Base-by-base conservation (phyloP, 805 yeast genomes). In the Saccharomycopsis lassenensis region DNA sequence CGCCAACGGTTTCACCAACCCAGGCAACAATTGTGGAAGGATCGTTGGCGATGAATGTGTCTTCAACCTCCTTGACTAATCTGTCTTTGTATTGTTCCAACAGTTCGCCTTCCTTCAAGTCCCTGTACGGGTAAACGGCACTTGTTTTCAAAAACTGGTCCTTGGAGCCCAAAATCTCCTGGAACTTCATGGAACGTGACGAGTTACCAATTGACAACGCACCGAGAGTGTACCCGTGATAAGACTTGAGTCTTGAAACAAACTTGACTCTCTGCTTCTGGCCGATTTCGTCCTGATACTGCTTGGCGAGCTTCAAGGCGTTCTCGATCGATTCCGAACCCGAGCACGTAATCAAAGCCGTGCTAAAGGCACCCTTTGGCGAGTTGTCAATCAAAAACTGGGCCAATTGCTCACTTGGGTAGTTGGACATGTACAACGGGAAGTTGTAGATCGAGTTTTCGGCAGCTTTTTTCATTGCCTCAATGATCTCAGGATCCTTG, bases 281-380 rank as follows among this genome's bases (percentile, higher is more conserved):
- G 24, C 66, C 65, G 17, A 52, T 58, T 48, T 67, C 72, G 33
- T 59, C 46, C 43, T 56, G 61, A 46, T 66, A 66, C 48, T 67
- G 71, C 45, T 59, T 56, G 20, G 72, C 69, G 41, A 76, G 69
- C 54, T 74, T 75, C 50, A 76, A 47, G 4, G 79, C 78, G 29
- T 74, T 77, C 51, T 76, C 83, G 50, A 72, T 75, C 23, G 79
- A 71, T 53, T 75, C 83, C 20, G 80, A 62, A n/a, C 85, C 85
- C 6, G 78, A 69, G 45, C 74, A 69, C 39, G 70, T 64, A 55
- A 77, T 61, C 31, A 62, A 41, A 10, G 64, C 69, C 18, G 65
- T 55, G 3, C 54, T 45, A 41, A 62, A 63, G 6, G 56, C 62
- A 28, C 54, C 58, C 27, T 55, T 46, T 37, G 65, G 65, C 12